A percentile compares a stretch with the other conserved stretches of the same genome.
Conservation (phyloP, 208 protist genomes). For the Jaenimonas drosophilae region DNA sequence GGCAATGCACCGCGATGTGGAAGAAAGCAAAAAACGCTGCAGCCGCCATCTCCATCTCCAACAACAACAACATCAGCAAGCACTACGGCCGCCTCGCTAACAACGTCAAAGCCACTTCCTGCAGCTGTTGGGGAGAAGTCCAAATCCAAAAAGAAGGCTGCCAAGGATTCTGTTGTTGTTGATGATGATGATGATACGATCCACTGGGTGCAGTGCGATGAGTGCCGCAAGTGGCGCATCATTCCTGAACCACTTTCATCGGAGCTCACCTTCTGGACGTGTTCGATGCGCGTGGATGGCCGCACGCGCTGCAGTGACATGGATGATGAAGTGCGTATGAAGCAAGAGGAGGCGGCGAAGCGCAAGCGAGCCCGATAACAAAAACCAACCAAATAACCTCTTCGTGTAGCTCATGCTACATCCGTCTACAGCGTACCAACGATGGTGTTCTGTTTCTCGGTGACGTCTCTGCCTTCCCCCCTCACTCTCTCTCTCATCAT, state of each 20-base stretch:
- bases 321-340: slow-evolving; percentile 44
- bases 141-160: background rate
- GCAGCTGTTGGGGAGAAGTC: background rate
- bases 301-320: slow-evolving; percentile 51
- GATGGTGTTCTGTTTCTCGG: no score
- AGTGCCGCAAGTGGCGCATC: slow-evolving; percentile 76
- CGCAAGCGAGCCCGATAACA: no score
- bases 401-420: no score
- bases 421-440: no score
- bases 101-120: no score
- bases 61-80: background rate
- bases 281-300: slow-evolving; percentile 34
- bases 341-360: slow-evolving; percentile 3
- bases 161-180: background rate
- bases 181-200: slow-evolving; percentile 27
- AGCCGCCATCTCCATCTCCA: background rate
- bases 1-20: background rate
- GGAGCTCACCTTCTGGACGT: slow-evolving; percentile 40
- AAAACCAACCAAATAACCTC: no score
- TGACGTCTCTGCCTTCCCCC: no score
- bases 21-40: background rate
- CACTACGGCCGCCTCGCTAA: slow-evolving; percentile 1
- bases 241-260: slow-evolving; percentile 29
- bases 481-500: no score
- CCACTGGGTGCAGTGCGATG: slow-evolving; percentile 79